phyloP scores from a whole-genome alignment of 2,329 filamentous ascomycete species.

The Arachnomyces sp. region DNA sequence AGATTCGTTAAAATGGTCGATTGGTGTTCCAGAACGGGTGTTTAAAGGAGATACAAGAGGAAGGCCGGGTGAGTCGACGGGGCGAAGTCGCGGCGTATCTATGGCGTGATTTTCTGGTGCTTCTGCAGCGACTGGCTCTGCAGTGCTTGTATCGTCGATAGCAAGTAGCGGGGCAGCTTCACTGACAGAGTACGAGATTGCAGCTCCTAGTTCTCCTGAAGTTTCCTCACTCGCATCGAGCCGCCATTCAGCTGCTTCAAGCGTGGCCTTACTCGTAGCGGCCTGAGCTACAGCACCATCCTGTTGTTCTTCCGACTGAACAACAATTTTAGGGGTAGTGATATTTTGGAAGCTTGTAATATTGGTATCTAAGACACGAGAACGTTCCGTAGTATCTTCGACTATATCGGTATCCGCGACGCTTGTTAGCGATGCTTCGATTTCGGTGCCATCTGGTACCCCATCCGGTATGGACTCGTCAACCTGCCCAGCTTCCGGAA shows the following conservation, averaged over 20 bases:
- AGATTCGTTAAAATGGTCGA: constrained; percentile 23
- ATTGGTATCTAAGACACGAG: no score
- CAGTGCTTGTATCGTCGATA: not conserved
- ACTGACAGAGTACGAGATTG: no score
- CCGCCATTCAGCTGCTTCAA: not conserved
- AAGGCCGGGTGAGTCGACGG: constrained; percentile 32
- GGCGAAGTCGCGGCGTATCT: constrained; percentile 31
- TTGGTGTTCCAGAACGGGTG: constrained; percentile 17
- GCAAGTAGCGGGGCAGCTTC: no score
- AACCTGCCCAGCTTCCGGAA: not conserved
- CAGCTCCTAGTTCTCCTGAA: no score
- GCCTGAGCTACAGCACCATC: constrained; percentile 8
- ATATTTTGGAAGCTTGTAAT: no score
- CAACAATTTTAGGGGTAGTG: no score
- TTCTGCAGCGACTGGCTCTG: constrained; percentile 1
- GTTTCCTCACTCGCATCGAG: no score
- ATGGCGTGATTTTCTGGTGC: constrained; percentile 13
- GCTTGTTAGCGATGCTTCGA: no score
- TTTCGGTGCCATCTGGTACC: not conserved
- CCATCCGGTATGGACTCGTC: not conserved
- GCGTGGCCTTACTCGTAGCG: not conserved
- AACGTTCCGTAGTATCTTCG: no score
- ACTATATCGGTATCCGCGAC: no score
- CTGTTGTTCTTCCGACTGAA: constrained; percentile 7
- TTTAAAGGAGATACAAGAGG: constrained; percentile 34